Base-by-base conservation (phyloP, 257 asterid species). In the Avicennia marina region DNA sequence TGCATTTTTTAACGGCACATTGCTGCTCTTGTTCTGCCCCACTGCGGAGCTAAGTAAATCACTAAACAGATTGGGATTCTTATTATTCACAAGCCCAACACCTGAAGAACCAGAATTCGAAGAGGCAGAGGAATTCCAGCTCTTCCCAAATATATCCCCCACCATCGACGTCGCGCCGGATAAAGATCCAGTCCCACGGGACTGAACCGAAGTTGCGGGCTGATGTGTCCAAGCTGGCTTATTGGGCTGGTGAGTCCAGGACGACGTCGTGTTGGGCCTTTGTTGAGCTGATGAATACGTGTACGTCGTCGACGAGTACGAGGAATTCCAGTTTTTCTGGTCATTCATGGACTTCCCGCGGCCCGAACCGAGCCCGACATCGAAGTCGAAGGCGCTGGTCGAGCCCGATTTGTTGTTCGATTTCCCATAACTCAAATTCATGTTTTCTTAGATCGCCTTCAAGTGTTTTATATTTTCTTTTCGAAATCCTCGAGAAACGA, bases 71-170 rank as follows among this genome's bases (percentile, higher is more conserved):
- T 76, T 81, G 11, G 95, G 90, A 71, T 86, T 84, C 75, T 91
- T 88, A 67, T 46, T 56, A 63, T 88, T 86, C 58, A 64, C 81
- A 50, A 87, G 43, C 17, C 95, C 95, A 57, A 72, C 12, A 44
- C 61, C 66, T 10, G n/a, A n/a, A n/a, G n/a, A n/a, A n/a, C n/a
- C n/a, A n/a, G 78, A 56, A 12, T 43, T 65, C 1, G 80, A 63
- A 26, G 87, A 61, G 17, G 80, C 64, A 0, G 87, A 22, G 2
- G 96, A 85, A 56, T 66, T 75, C 98, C 98, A 91, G 74, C 68
- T 91, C 83, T 83, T 88, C 34, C 98, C 98, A 18, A 68, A 77
- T 25, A 88, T 88, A 60, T 91, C 98, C 13, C 98, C 98, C 46
- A 79, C 95, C 98, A 91, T 85, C 0, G 98, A 80, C 0, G 91